phyloP scores from a whole-genome alignment of 2,329 filamentous ascomycete genomes.

The Ceratocystis harringtonii region DNA sequence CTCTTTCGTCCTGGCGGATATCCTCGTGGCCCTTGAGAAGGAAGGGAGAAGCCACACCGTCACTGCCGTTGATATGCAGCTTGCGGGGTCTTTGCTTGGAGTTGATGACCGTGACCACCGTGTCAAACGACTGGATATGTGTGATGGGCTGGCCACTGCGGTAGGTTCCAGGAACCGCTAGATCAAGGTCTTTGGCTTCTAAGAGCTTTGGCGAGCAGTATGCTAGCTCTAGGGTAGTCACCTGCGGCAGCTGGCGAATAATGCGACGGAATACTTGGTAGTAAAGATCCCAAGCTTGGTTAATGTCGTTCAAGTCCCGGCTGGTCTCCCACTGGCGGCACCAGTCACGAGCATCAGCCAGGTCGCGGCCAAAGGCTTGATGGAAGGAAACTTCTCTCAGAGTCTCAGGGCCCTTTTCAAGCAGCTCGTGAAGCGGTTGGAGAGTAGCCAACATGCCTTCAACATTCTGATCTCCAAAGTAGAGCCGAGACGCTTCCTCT shows the following conservation, averaged over 20 bases:
- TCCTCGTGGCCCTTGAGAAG: constrained; percentile 97
- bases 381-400: constrained; percentile 92
- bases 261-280: constrained; percentile 98
- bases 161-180: constrained; percentile 94
- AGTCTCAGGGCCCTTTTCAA: constrained; percentile 84
- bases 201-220: constrained; percentile 95
- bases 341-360: constrained; percentile 91
- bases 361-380: constrained; percentile 88
- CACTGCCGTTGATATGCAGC: constrained; percentile 73
- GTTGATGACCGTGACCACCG: constrained; percentile 79
- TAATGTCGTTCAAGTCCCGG: constrained; percentile 84
- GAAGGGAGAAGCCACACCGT: constrained; percentile 78
- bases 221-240: constrained; percentile 82
- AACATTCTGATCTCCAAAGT: constrained; percentile 95
- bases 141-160: constrained; percentile 63
- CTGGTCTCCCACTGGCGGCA: constrained; percentile 82
- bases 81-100: constrained; percentile 94
- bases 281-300: constrained; percentile 97
- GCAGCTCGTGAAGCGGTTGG: constrained; percentile 75
- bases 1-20: constrained; percentile 94
- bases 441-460: constrained; percentile 93
- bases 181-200: constrained; percentile 66
- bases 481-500: constrained; percentile 88
- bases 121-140: constrained; percentile 76
- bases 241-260: constrained; percentile 76